These are phyloP conservation scores for Peribolospora baueri DNA, from an alignment of 768 basidiomycete species.

Conservation along the genomic window DNA sequence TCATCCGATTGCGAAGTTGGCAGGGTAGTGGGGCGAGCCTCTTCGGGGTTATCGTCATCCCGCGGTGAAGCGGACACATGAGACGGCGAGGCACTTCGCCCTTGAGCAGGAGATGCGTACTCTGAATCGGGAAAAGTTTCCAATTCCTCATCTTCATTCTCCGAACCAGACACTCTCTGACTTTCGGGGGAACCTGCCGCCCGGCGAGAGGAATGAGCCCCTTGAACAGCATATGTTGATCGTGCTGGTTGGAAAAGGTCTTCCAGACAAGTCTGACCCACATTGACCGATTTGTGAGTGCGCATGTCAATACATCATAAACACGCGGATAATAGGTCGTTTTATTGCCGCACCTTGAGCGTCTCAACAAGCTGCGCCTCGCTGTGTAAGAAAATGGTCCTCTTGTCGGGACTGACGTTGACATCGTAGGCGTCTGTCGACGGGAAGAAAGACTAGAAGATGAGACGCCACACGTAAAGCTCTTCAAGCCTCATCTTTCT, in stretches of 20 bases:
- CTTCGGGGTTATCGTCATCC: too few species aligned
- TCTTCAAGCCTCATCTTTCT: conserved; percentile 12
- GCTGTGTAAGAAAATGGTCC: conserved; percentile 76
- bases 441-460: not conserved
- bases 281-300: not conserved
- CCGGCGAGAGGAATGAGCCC: not conserved
- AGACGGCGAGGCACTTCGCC: conserved; percentile 1
- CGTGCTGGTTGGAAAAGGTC: conserved; percentile 38
- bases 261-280: conserved; percentile 37
- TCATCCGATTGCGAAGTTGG: too few species aligned
- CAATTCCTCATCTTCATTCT: too few species aligned
- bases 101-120: too few species aligned
- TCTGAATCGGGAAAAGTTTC: not conserved
- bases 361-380: conserved; percentile 54
- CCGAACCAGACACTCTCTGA: too few species aligned
- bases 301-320: not conserved
- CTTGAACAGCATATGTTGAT: conserved; percentile 42
- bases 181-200: too few species aligned
- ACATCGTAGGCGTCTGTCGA: conserved; percentile 53
- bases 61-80: not conserved
- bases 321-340: conserved; percentile 1
- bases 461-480: not conserved
- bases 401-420: conserved; percentile 88
- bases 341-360: conserved; percentile 34
- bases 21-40: too few species aligned